Conservation (phyloP, 2,329 filamentous ascomycete genomes). For the Aspergillus pseudoterreus region DNA sequence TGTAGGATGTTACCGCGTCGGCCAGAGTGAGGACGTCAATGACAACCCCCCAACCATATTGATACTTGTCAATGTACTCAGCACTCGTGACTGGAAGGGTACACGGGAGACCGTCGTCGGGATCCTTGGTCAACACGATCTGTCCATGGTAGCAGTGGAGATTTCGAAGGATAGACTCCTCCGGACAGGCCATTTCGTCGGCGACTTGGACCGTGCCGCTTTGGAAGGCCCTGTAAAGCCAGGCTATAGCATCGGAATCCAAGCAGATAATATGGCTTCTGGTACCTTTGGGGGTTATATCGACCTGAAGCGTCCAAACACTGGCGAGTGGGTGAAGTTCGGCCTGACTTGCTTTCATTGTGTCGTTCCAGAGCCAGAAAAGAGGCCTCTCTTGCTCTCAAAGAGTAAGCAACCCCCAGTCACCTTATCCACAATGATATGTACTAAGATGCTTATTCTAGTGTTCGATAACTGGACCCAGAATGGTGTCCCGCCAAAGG, state of each 20-base stretch:
- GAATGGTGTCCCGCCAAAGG: background rate
- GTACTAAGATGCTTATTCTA: background rate
- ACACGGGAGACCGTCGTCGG: background rate
- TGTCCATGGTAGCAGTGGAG: background rate
- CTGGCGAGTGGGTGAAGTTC: background rate
- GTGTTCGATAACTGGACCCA: background rate
- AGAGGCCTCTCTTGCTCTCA: background rate
- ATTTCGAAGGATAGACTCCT: background rate
- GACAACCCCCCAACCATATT: background rate
- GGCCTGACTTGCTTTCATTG: background rate
- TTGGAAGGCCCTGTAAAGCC: background rate
- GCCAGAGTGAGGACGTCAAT: background rate
- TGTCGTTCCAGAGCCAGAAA: background rate
- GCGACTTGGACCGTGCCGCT: background rate
- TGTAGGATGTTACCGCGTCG: background rate
- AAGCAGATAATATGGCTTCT: background rate
- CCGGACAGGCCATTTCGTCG: background rate
- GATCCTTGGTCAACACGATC: background rate
- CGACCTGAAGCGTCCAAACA: background rate
- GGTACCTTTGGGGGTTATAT: background rate
- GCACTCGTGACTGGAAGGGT: background rate
- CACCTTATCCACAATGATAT: background rate
- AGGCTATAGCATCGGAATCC: background rate
- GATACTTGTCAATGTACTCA: background rate
- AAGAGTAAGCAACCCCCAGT: background rate